Percentiles rank a stretch among this genome's conserved stretches.
Conservation (phyloP, 2,329 filamentous ascomycete species). For the Cladobotryum mycophilum region DNA sequence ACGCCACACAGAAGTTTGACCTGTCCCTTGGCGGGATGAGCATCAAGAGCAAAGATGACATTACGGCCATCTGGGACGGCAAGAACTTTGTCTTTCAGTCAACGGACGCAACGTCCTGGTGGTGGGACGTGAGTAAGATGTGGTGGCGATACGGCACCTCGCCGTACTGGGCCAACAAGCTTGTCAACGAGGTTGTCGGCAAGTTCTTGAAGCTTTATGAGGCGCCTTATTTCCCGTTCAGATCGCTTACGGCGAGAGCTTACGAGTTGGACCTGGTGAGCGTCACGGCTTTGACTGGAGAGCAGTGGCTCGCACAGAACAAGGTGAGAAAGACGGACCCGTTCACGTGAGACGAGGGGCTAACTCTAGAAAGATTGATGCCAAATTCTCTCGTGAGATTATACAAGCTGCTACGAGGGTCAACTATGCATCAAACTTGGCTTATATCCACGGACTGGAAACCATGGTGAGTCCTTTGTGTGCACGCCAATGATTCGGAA, state of each 20-base stretch:
- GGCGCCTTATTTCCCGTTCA: slow-evolving; percentile 76
- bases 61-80: slow-evolving; percentile 82
- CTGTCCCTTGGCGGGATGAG: slow-evolving; percentile 49
- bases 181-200: slow-evolving; percentile 65
- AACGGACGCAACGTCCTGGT: slow-evolving; percentile 53
- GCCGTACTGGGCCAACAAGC: slow-evolving; percentile 63
- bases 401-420: slow-evolving; percentile 88
- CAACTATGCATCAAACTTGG: slow-evolving; percentile 88
- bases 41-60: slow-evolving; percentile 42
- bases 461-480: slow-evolving; percentile 59
- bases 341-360: slow-evolving; percentile 8
- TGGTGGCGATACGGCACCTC: slow-evolving; percentile 81
- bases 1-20: slow-evolving; percentile 65
- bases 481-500: not conserved
- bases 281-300: slow-evolving; percentile 64
- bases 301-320: slow-evolving; percentile 63
- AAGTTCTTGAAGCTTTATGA: slow-evolving; percentile 78
- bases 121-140: slow-evolving; percentile 76
- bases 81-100: slow-evolving; percentile 63
- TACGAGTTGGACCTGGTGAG: slow-evolving; percentile 61
- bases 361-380: slow-evolving; percentile 43
- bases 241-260: slow-evolving; percentile 62
- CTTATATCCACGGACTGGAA: slow-evolving; percentile 80
- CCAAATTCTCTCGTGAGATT: slow-evolving; percentile 68
- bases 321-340: slow-evolving; percentile 31